Base-by-base conservation (phyloP, 805 yeast genomes). In the Candida golubevii region DNA sequence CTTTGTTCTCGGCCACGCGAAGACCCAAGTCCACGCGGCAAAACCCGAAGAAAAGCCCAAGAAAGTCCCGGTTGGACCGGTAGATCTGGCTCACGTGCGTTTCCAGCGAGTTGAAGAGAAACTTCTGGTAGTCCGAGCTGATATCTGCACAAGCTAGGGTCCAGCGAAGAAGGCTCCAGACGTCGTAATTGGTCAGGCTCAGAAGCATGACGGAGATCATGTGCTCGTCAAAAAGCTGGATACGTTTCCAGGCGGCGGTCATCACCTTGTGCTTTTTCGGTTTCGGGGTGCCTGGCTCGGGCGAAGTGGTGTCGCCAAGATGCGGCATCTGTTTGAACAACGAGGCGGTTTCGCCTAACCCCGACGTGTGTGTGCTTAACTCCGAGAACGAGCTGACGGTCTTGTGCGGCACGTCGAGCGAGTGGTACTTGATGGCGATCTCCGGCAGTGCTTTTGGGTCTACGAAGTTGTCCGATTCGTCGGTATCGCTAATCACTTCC, bases 111-210 rank as follows among this genome's bases (percentile, higher is more conserved):
- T 59, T 53, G 36, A 53, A 49, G 13, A 53, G 48, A 10, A 42
- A 41, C 12, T 13, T 36, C 42, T 60, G 59, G 41, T 55, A 51
- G 33, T 55, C 48, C 7, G 60, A 45, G 11, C 63, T 54, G 42
- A 49, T 43, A 26, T 62, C 62, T 7, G 70, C 69, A 51, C 74
- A 70, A 48, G 54, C 55, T 38, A 66, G 64, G 9, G 65, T 48
- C 74, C 74, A 70, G 33, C 59, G 57, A 10, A 66, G 40, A 30
- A 69, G 44, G 11, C 51, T 44, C 72, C 72, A 66, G 6, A 69
- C 10, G 33, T 45, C 56, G 50, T 57, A 67, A 11, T 46, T 45
- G 5, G 40, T 18, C 28, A 51, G 49, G 2, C 65, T 63, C 42
- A 56, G 56, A 11, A 69, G 47, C 32, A 54, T 54, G 14, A 46